These are phyloP conservation scores for Ophiostoma tasmaniense DNA, from an alignment of 2,329 filamentous ascomycete species.

Conservation along the genomic window DNA sequence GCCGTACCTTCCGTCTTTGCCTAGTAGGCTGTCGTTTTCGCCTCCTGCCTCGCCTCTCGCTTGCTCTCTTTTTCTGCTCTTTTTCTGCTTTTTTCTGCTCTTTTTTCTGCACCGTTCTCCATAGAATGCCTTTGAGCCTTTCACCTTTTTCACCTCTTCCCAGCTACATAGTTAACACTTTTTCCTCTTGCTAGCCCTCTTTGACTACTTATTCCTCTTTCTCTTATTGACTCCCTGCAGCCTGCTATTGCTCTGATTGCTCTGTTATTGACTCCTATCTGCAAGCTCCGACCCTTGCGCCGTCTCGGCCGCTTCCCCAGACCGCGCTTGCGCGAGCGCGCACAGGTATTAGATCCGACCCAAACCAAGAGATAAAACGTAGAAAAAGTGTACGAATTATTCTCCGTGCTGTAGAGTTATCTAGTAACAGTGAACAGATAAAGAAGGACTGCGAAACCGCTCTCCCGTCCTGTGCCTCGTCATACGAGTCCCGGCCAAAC, in stretches of 20 bases:
- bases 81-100: background rate
- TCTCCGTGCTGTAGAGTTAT: background rate
- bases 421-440: background rate
- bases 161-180: too few species aligned
- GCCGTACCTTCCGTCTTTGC: background rate
- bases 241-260: background rate
- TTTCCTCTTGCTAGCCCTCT: background rate
- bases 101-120: background rate
- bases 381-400: background rate
- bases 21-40: background rate
- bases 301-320: constrained; percentile 16
- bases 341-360: constrained; percentile 8
- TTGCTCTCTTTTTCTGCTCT: background rate
- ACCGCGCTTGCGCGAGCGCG: constrained; percentile 9
- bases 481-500: background rate
- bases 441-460: constrained; percentile 5
- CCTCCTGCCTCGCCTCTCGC: background rate
- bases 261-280: constrained; percentile 1
- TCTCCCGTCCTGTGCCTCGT: background rate
- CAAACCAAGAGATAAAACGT: constrained; percentile 1
- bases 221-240: background rate
- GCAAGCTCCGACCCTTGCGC: background rate
- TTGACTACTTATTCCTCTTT: background rate
- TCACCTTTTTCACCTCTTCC: background rate
- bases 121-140: background rate